A percentile compares a stretch with the other conserved stretches of the same genome.
phyloP scores from a whole-genome alignment of 495 filamentous ascomycete species.

The Hapsidospora chrysogenum region DNA sequence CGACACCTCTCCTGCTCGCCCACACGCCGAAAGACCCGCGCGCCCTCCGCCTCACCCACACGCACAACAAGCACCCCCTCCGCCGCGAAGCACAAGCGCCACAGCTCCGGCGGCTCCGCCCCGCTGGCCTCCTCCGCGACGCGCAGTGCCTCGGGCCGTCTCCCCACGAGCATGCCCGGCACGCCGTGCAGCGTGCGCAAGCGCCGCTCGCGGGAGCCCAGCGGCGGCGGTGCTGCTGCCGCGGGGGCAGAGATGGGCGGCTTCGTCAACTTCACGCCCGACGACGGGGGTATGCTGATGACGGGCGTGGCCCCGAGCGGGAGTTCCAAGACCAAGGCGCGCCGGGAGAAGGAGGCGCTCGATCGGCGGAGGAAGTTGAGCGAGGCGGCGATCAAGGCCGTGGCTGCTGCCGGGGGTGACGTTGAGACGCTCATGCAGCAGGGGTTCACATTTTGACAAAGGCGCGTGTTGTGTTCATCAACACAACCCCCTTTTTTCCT shows the following conservation, averaged over 20 bases:
- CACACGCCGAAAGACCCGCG: background rate
- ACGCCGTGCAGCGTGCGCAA: constrained; percentile 3
- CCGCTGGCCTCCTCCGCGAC: too few species aligned
- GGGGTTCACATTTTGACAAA: too few species aligned
- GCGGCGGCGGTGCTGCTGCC: background rate
- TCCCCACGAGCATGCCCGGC: background rate
- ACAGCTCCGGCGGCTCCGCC: constrained; percentile 2
- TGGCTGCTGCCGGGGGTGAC: constrained; percentile 69
- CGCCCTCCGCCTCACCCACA: background rate
- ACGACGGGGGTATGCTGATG: constrained; percentile 65
- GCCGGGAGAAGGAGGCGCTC: constrained; percentile 69
- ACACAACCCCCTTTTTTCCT: background rate
- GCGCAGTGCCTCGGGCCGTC: constrained; percentile 3
- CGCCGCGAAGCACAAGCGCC: constrained; percentile 1
- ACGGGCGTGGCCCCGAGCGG: constrained; percentile 85
- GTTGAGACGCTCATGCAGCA: constrained; percentile 23
- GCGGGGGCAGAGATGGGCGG: constrained; percentile 30
- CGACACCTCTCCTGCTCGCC: constrained; percentile 3
- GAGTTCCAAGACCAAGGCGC: constrained; percentile 80
- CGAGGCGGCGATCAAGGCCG: constrained; percentile 54
- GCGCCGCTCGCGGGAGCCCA: constrained; percentile 2
- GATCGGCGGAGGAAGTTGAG: constrained; percentile 63
- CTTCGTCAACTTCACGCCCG: constrained; percentile 87
- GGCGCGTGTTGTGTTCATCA: background rate
- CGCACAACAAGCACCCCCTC: background rate